A percentile compares a stretch with the other conserved stretches of the same genome.
Evolutionary conservation across 2,329 filamentous ascomycete genomes (phyloP).

Genomic region (Nemania serpens): DNA sequence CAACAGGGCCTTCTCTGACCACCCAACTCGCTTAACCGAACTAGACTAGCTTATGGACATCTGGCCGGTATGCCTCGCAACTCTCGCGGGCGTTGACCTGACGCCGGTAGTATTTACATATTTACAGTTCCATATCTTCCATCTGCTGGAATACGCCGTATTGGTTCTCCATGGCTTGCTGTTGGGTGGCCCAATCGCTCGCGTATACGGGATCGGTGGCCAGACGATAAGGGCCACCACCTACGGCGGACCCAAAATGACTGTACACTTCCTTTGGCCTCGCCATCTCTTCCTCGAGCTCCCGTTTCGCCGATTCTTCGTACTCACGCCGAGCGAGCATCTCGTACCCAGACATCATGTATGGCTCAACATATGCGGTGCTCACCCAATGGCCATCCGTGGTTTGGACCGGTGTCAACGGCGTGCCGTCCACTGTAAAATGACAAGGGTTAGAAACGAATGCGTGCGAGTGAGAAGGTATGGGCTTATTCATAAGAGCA

Average conservation of each 20-base stretch:
- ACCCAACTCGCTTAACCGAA: constrained; percentile 2
- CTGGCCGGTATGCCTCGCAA: neutral
- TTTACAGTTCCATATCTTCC: constrained; percentile 38
- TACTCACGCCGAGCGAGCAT: constrained; percentile 68
- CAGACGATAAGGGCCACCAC: constrained; percentile 52
- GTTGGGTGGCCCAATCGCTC: constrained; percentile 51
- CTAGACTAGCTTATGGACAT: constrained; percentile 2
- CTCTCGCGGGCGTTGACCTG: neutral
- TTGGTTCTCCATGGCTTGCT: constrained; percentile 68
- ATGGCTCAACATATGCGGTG: constrained; percentile 69
- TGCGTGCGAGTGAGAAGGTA: neutral
- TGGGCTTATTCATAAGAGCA: too few species aligned
- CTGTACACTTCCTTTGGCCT: constrained; percentile 49
- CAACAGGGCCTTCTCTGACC: neutral
- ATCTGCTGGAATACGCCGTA: constrained; percentile 66
- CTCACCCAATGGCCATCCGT: constrained; percentile 58
- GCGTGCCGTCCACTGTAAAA: constrained; percentile 53
- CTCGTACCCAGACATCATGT: constrained; percentile 84
- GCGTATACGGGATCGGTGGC: constrained; percentile 74
- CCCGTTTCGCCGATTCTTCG: constrained; percentile 52
- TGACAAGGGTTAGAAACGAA: neutral
- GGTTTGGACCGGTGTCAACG: constrained; percentile 55
- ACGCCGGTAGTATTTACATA: constrained; percentile 11
- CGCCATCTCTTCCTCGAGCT: constrained; percentile 40
- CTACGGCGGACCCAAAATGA: constrained; percentile 49